A percentile compares a stretch with the other conserved stretches of the same genome.
These are phyloP conservation scores for Gossypium rotundifolium DNA, from an alignment of 345 rosid genomes.

Conservation along the genomic window DNA sequence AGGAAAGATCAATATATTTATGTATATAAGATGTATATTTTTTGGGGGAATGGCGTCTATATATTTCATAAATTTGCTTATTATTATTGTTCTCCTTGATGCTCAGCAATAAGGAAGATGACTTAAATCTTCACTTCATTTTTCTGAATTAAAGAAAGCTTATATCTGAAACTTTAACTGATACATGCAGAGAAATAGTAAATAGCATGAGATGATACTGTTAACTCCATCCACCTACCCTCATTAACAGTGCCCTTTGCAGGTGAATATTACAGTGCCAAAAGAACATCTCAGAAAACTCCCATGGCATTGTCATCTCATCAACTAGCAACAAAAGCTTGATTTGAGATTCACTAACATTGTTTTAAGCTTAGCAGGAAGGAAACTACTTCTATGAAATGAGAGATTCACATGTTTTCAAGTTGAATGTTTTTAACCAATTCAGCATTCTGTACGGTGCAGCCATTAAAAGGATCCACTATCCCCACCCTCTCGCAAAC, in stretches of 20 bases:
- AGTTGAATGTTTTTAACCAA: too few relatives aligned
- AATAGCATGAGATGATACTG: neutral
- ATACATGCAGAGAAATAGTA: neutral
- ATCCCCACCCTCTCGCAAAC: too few relatives aligned
- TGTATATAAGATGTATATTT: too few relatives aligned
- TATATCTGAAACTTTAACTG: too few relatives aligned
- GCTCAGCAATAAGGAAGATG: neutral
- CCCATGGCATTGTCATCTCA: neutral
- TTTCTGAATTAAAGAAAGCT: too few relatives aligned
- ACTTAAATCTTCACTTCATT: too few relatives aligned
- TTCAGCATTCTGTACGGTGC: too few relatives aligned
- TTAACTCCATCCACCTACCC: too few relatives aligned
- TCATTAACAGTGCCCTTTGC: neutral
- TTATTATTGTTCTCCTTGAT: neutral
- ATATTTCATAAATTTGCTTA: neutral
- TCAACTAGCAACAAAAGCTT: neutral
- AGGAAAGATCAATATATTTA: neutral
- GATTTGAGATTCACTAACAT: neutral
- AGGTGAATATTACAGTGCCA: neutral
- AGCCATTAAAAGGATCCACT: too few relatives aligned
- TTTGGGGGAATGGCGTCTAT: neutral
- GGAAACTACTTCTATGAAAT: neutral
- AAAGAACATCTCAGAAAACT: neutral
- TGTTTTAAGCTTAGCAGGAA: neutral
- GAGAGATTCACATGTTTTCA: too few relatives aligned